Conservation (phyloP, 306 rosid species). For the Trichosanthes truncata region DNA sequence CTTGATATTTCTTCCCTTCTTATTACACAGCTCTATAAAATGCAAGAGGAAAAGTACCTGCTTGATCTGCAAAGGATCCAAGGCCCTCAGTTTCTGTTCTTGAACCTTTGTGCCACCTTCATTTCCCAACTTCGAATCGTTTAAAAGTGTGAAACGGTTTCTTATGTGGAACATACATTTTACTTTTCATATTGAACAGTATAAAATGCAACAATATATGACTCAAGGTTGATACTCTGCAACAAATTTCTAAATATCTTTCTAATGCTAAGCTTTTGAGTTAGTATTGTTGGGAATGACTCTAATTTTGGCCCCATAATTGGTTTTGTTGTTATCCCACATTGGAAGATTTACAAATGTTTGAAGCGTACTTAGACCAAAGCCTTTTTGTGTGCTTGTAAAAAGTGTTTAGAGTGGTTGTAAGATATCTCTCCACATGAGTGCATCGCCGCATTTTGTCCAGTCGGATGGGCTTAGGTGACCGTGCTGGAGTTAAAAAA, state of each 20-base stretch:
- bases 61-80: conserved; percentile 89
- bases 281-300: too few species aligned
- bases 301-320: too few species aligned
- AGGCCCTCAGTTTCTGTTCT: conserved; percentile 89
- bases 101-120: conserved; percentile 92
- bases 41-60: conserved; percentile 80
- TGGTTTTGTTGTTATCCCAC: too few species aligned
- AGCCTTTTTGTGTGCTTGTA: too few species aligned
- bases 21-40: conserved; percentile 62
- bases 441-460: too few species aligned
- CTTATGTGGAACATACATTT: not conserved
- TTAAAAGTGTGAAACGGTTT: conserved; percentile 1
- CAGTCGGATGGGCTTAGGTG: too few species aligned
- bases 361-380: too few species aligned
- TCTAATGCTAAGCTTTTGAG: not conserved
- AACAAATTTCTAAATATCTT: not conserved
- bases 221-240: too few species aligned
- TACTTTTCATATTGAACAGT: not conserved
- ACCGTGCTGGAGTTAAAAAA: too few species aligned
- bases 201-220: not conserved
- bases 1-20: not conserved
- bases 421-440: too few species aligned
- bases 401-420: too few species aligned
- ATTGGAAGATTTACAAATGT: too few species aligned
- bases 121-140: conserved; percentile 77